phyloP scores from a whole-genome alignment of 2,329 filamentous ascomycete species.

The Nemania sp. region DNA sequence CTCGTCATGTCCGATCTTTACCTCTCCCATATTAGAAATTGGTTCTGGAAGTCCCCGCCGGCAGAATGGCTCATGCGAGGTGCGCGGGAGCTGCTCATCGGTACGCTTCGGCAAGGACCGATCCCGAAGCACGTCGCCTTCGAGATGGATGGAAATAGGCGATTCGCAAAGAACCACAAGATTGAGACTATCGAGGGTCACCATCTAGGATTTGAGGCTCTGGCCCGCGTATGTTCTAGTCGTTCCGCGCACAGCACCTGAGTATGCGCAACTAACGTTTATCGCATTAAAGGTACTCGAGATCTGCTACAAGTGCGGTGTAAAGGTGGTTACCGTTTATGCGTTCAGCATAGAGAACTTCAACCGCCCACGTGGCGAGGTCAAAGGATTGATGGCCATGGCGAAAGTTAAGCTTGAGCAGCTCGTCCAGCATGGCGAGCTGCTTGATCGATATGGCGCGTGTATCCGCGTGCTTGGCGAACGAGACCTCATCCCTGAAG shows the following conservation, averaged over 20 bases:
- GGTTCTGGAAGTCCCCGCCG: slow-evolving; percentile 86
- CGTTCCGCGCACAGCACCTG: slow-evolving; percentile 1
- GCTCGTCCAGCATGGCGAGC: slow-evolving; percentile 86
- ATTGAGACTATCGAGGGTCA: slow-evolving; percentile 98
- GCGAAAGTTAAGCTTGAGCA: slow-evolving; percentile 94
- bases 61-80: slow-evolving; percentile 85
- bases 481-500: slow-evolving; percentile 77
- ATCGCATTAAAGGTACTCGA: slow-evolving; percentile 71
- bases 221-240: slow-evolving; percentile 71
- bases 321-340: slow-evolving; percentile 96
- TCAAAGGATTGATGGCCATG: slow-evolving; percentile 96
- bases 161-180: slow-evolving; percentile 85
- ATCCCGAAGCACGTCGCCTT: slow-evolving; percentile 97
- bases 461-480: slow-evolving; percentile 84
- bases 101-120: slow-evolving; percentile 84
- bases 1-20: slow-evolving; percentile 61
- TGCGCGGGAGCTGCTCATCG: slow-evolving; percentile 82
- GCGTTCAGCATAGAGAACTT: slow-evolving; percentile 99
- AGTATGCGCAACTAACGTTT: slow-evolving; percentile 27
- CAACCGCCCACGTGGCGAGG: slow-evolving; percentile 93
- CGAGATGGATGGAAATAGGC: slow-evolving; percentile 97
- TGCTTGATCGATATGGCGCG: slow-evolving; percentile 91
- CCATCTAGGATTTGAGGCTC: slow-evolving; percentile 90
- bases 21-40: slow-evolving; percentile 57
- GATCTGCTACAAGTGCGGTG: slow-evolving; percentile 96